Conservation (phyloP, 768 basidiomycete species). For the Pleurotus ostreatus region DNA sequence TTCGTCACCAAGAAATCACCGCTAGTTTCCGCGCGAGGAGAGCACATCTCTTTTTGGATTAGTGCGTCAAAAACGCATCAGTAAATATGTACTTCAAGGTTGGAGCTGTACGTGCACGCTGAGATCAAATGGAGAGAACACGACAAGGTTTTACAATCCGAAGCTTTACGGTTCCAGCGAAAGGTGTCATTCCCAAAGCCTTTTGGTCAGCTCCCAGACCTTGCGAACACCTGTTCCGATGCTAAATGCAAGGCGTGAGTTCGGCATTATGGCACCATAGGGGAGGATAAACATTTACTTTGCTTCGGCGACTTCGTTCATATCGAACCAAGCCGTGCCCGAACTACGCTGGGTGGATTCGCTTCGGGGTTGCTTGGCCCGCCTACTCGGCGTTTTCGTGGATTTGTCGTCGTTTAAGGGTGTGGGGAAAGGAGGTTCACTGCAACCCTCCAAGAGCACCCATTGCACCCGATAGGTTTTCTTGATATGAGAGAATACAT, state of each 20-base stretch:
- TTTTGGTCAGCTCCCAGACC: conserved; percentile 59
- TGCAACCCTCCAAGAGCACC: conserved; percentile 61
- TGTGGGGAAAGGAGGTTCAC: conserved; percentile 17
- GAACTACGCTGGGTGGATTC: conserved; percentile 15
- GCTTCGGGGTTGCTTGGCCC: conserved; percentile 10
- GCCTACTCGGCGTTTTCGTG: conserved; percentile 8
- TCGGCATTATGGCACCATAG: neutral
- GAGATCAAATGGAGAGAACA: no score
- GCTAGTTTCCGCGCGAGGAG: neutral
- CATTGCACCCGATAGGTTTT: conserved; percentile 81
- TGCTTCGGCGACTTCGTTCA: conserved; percentile 49
- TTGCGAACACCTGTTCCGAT: conserved; percentile 74
- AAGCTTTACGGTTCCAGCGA: neutral
- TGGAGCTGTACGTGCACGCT: no score
- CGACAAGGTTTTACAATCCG: no score
- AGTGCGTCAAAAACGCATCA: no score
- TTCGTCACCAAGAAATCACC: neutral
- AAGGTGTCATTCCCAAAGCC: conserved; percentile 36
- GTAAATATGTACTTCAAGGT: no score
- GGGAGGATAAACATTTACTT: conserved; percentile 46
- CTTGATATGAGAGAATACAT: conserved; percentile 87
- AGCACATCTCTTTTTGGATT: no score
- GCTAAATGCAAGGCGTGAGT: conserved; percentile 29
- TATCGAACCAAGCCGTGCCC: conserved; percentile 44
- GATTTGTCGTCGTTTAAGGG: conserved; percentile 7